Percentiles rank a stretch among this genome's conserved stretches.
These are phyloP conservation scores for Metarhizium robertsii DNA, from an alignment of 2,329 filamentous ascomycete genomes.

Conservation along the genomic window DNA sequence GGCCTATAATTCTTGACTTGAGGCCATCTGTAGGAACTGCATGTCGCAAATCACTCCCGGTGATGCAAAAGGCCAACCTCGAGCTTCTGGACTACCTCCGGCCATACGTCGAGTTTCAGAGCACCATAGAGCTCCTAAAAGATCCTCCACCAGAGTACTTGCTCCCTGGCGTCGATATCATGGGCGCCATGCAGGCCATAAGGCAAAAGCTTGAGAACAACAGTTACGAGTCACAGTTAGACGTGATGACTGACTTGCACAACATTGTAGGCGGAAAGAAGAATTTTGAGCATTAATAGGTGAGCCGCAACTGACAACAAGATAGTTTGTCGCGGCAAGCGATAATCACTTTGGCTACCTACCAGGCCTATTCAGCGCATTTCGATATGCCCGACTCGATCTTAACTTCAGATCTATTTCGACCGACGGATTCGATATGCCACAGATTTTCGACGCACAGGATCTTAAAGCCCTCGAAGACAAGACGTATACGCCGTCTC, in stretches of 20 bases:
- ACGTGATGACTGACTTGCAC: conserved; percentile 1
- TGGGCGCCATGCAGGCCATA: conserved; percentile 4
- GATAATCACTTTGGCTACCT: conserved; percentile 7
- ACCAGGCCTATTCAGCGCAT: neutral
- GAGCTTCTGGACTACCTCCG: neutral
- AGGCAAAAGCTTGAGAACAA: neutral
- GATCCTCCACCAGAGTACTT: conserved; percentile 4
- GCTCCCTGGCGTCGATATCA: conserved; percentile 5
- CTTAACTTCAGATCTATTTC: conserved; percentile 6
- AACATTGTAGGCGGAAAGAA: neutral
- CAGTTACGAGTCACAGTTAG: neutral
- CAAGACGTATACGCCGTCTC: conserved; percentile 1
- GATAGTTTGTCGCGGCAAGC: conserved; percentile 3
- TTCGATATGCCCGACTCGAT: neutral
- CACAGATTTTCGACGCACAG: conserved; percentile 8
- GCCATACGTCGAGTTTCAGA: conserved; percentile 9
- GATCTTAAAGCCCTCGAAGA: neutral
- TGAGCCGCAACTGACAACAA: neutral
- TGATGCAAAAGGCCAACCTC: neutral
- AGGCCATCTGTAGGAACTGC: neutral
- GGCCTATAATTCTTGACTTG: neutral
- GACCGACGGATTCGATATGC: conserved; percentile 21
- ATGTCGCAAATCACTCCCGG: neutral
- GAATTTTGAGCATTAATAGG: too few species aligned
- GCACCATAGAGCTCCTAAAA: conserved; percentile 6